Evolutionary conservation across 2,329 filamentous ascomycete genomes (phyloP).

Genomic region (Biscogniauxia marginata): DNA sequence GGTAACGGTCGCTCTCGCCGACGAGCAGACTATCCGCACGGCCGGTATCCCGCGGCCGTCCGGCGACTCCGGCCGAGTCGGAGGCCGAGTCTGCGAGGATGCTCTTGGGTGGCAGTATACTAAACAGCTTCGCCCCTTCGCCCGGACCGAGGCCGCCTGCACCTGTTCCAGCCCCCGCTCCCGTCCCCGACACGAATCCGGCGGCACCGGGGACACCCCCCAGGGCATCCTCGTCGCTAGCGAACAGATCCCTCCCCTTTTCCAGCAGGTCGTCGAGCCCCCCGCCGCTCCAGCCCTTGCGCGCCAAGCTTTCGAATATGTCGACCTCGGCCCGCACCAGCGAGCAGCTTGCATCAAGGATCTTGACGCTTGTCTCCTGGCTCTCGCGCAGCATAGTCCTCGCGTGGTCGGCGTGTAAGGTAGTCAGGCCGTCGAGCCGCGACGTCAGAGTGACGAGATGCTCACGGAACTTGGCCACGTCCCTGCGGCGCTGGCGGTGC

Average conservation of each 20-base stretch:
- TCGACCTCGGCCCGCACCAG: conserved; percentile 68
- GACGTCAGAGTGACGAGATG: conserved; percentile 63
- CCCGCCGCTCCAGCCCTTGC: conserved; percentile 67
- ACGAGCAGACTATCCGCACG: conserved; percentile 56
- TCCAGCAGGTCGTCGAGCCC: conserved; percentile 66
- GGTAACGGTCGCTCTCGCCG: conserved; percentile 51
- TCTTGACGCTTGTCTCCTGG: conserved; percentile 61
- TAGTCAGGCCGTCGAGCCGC: conserved; percentile 62
- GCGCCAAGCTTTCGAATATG: conserved; percentile 65
- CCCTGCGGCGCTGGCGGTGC: conserved; percentile 57
- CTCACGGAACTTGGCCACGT: conserved; percentile 60
- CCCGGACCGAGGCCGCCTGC: conserved; percentile 33
- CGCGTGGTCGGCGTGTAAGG: conserved; percentile 60
- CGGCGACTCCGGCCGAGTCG: conserved; percentile 30
- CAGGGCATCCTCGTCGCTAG: conserved; percentile 36
- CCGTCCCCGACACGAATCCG: conserved; percentile 26
- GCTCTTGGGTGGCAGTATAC: conserved; percentile 62
- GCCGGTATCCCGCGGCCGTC: conserved; percentile 19
- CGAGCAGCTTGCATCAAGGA: conserved; percentile 64
- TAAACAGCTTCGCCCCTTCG: conserved; percentile 56
- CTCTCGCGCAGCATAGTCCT: conserved; percentile 59
- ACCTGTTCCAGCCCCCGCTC: conserved; percentile 26
- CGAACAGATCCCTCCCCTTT: conserved; percentile 61
- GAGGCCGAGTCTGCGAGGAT: conserved; percentile 56
- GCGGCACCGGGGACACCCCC: conserved; percentile 19